Evolutionary conservation across 2,329 filamentous ascomycete genomes (phyloP).

Genomic region (Diaporthe longicolla): DNA sequence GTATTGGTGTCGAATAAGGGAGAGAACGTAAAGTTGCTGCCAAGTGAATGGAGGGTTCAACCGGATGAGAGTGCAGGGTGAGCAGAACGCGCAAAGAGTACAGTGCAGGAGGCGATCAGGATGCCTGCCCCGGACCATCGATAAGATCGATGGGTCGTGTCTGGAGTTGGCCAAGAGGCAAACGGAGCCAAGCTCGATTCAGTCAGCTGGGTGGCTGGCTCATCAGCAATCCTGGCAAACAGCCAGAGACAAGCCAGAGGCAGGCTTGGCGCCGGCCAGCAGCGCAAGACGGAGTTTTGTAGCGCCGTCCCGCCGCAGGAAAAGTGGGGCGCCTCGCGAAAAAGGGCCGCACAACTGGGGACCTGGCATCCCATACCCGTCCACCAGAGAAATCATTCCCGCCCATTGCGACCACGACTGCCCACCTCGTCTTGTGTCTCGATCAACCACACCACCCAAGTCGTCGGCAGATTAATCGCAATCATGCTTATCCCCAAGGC

Average conservation of each 20-base stretch:
- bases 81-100: neutral
- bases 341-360: constrained; percentile 43
- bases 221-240: too few relatives aligned
- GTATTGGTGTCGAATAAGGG: too few relatives aligned
- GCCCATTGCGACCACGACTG: constrained; percentile 41
- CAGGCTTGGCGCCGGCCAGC: neutral
- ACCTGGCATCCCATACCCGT: constrained; percentile 28
- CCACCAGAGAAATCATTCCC: constrained; percentile 39
- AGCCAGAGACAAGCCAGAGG: neutral
- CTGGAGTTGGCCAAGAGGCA: neutral
- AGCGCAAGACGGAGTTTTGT: constrained; percentile 31
- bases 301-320: constrained; percentile 24
- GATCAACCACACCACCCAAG: constrained; percentile 61
- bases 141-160: neutral
- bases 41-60: neutral
- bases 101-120: neutral
- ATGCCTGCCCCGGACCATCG: neutral
- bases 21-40: too few relatives aligned
- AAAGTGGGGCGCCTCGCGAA: constrained; percentile 24
- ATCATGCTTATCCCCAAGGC: constrained; percentile 99
- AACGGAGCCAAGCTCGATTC: constrained; percentile 7
- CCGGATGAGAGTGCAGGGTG: neutral
- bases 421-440: constrained; percentile 39
- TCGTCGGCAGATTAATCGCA: constrained; percentile 64
- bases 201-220: neutral